Evolutionary conservation across 345 rosid genomes (phyloP).

Genomic region (Fremontodendron californicum): DNA sequence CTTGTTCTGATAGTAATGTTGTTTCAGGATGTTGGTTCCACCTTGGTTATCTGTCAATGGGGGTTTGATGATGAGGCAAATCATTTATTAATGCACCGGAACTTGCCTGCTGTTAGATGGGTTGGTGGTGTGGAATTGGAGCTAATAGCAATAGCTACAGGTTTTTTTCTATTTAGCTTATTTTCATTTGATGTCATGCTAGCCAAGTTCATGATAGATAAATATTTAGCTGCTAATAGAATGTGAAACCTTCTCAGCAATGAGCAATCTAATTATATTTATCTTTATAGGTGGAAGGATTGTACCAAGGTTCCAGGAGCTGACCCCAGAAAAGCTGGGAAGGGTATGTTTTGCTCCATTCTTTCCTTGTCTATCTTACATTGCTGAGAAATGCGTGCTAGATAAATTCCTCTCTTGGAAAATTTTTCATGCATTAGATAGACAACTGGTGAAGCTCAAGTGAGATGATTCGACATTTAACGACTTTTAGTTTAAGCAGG

Average conservation of each 20-base stretch:
- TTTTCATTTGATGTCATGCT: slow-evolving; percentile 1
- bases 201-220: not conserved
- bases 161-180: slow-evolving; percentile 30
- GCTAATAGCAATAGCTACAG: slow-evolving; percentile 97
- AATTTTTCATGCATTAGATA: not conserved
- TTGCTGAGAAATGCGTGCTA: not conserved
- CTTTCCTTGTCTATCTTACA: not conserved
- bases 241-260: not conserved
- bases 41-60: slow-evolving; percentile 98
- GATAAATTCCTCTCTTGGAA: not conserved
- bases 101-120: slow-evolving; percentile 99
- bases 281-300: slow-evolving; percentile 78
- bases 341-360: slow-evolving; percentile 43
- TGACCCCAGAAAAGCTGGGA: slow-evolving; percentile 91
- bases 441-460: not conserved
- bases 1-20: not conserved
- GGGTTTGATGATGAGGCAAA: slow-evolving; percentile 99
- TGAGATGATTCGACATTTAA: not conserved
- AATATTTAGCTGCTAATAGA: not conserved
- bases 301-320: slow-evolving; percentile 96
- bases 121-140: slow-evolving; percentile 99
- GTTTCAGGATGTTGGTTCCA: slow-evolving; percentile 92
- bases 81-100: slow-evolving; percentile 89
- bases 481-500: not conserved
- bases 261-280: slow-evolving; percentile 18